These are phyloP conservation scores for Trichoderma orchidacearum DNA, from an alignment of 495 filamentous ascomycete genomes.

Conservation along the genomic window DNA sequence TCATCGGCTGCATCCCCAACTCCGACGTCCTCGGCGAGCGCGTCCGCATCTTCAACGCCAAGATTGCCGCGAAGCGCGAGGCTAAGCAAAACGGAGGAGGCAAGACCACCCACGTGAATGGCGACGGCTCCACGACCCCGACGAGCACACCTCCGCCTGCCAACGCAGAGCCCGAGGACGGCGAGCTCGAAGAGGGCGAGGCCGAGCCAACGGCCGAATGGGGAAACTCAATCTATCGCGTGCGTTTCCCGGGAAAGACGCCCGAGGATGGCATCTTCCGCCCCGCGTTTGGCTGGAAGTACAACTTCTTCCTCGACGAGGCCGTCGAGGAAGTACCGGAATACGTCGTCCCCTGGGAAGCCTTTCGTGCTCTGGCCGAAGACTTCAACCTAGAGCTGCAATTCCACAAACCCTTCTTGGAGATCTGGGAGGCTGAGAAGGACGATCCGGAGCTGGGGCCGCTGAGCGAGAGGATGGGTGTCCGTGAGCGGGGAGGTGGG, in stretches of 20 bases:
- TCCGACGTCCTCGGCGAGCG: slow-evolving; percentile 67
- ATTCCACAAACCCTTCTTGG: slow-evolving; percentile 77
- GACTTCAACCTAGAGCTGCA: slow-evolving; percentile 93
- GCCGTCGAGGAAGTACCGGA: slow-evolving; percentile 94
- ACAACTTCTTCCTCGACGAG: slow-evolving; percentile 89
- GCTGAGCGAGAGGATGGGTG: slow-evolving; percentile 88
- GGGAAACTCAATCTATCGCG: slow-evolving; percentile 86
- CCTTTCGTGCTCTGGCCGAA: slow-evolving; percentile 85
- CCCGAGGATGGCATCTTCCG: slow-evolving; percentile 75
- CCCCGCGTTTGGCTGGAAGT: slow-evolving; percentile 94
- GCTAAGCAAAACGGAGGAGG: slow-evolving; percentile 19
- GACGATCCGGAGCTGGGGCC: slow-evolving; percentile 64
- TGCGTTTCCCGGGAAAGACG: slow-evolving; percentile 69
- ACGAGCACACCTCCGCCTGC: background rate
- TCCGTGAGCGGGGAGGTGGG: slow-evolving; percentile 56
- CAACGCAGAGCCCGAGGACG: slow-evolving; percentile 16
- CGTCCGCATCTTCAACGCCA: slow-evolving; percentile 47
- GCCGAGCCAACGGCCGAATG: slow-evolving; percentile 53
- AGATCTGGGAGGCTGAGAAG: slow-evolving; percentile 84
- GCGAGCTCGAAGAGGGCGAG: slow-evolving; percentile 33
- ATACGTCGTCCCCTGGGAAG: slow-evolving; percentile 97
- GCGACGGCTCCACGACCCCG: slow-evolving; percentile 1
- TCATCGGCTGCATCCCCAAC: slow-evolving; percentile 87
- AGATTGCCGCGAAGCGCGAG: slow-evolving; percentile 34
- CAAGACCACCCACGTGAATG: background rate